A percentile compares a stretch with the other conserved stretches of the same genome.
These are phyloP conservation scores for Gliomastix tumulicola DNA, from an alignment of 2,329 filamentous ascomycete species.

Conservation along the genomic window DNA sequence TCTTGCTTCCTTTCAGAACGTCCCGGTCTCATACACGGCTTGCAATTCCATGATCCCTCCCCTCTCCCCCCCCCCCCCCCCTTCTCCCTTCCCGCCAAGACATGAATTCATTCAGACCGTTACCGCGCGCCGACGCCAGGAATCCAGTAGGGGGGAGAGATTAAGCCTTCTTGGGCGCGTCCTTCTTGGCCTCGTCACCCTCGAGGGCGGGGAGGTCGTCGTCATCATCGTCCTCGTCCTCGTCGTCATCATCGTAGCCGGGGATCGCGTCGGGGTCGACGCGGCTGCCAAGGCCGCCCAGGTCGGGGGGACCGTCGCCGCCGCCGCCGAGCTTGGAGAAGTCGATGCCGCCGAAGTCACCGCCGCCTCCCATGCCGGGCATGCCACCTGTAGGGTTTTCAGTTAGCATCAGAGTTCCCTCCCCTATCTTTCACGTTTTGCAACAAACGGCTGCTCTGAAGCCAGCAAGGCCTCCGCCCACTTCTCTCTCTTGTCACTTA, in stretches of 20 bases:
- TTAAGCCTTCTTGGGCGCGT: constrained; percentile 34
- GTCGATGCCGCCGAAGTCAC: constrained; percentile 81
- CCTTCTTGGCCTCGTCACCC: constrained; percentile 29
- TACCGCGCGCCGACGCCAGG: too few species aligned
- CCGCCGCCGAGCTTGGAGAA: constrained; percentile 82
- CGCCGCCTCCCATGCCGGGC: constrained; percentile 42
- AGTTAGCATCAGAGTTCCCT: neutral
- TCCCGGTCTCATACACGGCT: too few species aligned
- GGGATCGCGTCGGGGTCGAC: constrained; percentile 43
- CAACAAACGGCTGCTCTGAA: too few species aligned
- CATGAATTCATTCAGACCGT: too few species aligned
- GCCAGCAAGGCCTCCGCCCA: too few species aligned
- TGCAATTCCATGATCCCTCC: too few species aligned
- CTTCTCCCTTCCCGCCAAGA: too few species aligned
- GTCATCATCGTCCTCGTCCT: constrained; percentile 70
- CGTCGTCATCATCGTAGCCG: constrained; percentile 42
- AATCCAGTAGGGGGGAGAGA: too few species aligned
- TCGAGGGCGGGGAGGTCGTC: constrained; percentile 84
- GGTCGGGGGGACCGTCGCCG: constrained; percentile 23
- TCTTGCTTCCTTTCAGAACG: too few species aligned
- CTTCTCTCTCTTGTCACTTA: constrained; percentile 30
- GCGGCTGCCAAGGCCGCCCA: constrained; percentile 46
- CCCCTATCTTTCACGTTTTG: too few species aligned
- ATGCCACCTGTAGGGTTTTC: constrained; percentile 36
- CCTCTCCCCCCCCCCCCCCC: too few species aligned